A percentile compares a stretch with the other conserved stretches of the same genome.
Evolutionary conservation across 805 yeast genomes (phyloP).

Genomic region (Peterozyma toletana): DNA sequence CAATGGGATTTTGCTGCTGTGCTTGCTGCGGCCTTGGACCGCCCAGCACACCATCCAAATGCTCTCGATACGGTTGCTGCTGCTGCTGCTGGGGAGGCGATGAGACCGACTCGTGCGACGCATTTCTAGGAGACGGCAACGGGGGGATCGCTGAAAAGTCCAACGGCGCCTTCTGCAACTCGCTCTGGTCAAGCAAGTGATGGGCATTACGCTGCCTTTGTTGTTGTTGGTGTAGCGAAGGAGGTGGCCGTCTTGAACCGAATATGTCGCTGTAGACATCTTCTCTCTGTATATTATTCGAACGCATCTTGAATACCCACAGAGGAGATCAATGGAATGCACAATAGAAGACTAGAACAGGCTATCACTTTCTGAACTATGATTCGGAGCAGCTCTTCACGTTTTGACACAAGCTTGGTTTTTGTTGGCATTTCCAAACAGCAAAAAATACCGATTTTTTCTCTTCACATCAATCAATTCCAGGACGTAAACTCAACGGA

Average conservation of each 20-base stretch:
- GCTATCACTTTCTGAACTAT: neutral
- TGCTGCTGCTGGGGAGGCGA: slow-evolving; percentile 6
- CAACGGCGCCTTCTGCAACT: slow-evolving; percentile 7
- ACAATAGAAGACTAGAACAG: neutral
- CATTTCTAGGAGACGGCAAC: slow-evolving; percentile 8
- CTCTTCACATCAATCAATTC: too few relatives aligned
- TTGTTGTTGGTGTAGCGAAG: neutral
- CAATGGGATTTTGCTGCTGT: slow-evolving; percentile 9
- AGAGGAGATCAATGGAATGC: neutral
- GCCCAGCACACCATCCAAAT: neutral
- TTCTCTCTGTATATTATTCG: slow-evolving; percentile 12
- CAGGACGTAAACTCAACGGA: too few relatives aligned
- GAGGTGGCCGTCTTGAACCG: slow-evolving; percentile 17
- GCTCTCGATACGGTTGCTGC: slow-evolving; percentile 6
- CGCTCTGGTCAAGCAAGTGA: neutral
- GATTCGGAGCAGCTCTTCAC: neutral
- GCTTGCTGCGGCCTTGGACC: slow-evolving; percentile 12
- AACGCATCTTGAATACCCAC: neutral
- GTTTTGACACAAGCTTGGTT: too few relatives aligned
- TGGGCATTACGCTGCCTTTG: neutral
- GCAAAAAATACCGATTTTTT: too few relatives aligned
- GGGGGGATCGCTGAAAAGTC: slow-evolving; percentile 10
- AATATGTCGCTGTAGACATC: slow-evolving; percentile 23
- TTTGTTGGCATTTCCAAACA: too few relatives aligned
- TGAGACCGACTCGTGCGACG: slow-evolving; percentile 1